Evolutionary conservation across 805 yeast species (phyloP), one percentile per base, ranked within the genome.

Genomic region (Candida oleophila): DNA sequence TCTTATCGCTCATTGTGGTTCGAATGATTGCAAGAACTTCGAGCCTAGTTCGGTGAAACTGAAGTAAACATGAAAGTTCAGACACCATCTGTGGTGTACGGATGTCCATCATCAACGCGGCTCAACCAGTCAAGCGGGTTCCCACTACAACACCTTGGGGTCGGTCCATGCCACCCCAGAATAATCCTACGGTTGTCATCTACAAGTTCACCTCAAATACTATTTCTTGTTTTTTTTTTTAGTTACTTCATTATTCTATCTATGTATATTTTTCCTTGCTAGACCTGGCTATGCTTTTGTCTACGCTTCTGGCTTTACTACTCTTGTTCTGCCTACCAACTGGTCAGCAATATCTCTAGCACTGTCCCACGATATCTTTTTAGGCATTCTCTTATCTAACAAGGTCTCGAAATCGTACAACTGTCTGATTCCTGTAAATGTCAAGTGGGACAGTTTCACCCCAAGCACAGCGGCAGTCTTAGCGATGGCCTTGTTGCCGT

Each of bases 401-500:
- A 88, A 89, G 15, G 98, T 89, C 68, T 94, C 98, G 61, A 73
- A 85, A 62, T 91, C 96, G 69, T 87, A 91, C 54, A 92, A 75
- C 49, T 77, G 79, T 62, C 87, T 78, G 47, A 94, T 78, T 8
- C 94, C 74, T 9, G 88, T 77, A 72, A 87, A 90, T 48, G 68
- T 79, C 59, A 92, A 73, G 59, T 85, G 88, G 12, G 95, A 82
- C 41, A 88, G 81, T 62, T 82, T 80, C 51, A 90, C 80, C 58
- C 98, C 97, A 51, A 92, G 69, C 20, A 92, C 96, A 35, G 86
- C 80, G 16, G 95, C 90, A 40, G 95, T 85, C 3, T 53, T 65
- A 3, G 59, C 35, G 44, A 73, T 61, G 18, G 65, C 64, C 42
- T 50, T 55, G 48, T 65, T 60, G 35, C 70, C 74, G 37, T 42